A percentile compares a stretch with the other conserved stretches of the same genome.
These are phyloP conservation scores for Teunomyces pallodes DNA, from an alignment of 805 yeast species.

Conservation along the genomic window DNA sequence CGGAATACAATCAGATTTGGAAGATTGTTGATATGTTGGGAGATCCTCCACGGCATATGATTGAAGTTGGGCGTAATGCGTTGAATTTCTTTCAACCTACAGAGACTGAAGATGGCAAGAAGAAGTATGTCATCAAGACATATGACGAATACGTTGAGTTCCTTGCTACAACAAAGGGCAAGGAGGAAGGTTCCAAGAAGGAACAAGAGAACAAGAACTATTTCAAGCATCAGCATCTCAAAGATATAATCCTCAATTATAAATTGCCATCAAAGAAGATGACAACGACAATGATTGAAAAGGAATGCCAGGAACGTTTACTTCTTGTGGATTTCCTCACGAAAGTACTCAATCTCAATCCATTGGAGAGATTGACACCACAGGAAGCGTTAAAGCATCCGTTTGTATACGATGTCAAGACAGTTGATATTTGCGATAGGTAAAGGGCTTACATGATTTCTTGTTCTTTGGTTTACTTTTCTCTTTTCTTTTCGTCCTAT, in stretches of 20 bases:
- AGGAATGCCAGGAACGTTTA: slow-evolving; percentile 70
- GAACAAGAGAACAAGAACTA: slow-evolving; percentile 87
- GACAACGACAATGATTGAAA: slow-evolving; percentile 54
- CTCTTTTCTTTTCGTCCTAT: background rate
- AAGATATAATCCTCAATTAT: slow-evolving; percentile 76
- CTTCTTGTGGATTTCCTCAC: slow-evolving; percentile 72
- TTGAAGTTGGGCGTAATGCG: slow-evolving; percentile 89
- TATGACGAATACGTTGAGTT: slow-evolving; percentile 36
- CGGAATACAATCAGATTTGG: slow-evolving; percentile 86
- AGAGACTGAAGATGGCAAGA: slow-evolving; percentile 20
- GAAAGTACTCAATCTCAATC: slow-evolving; percentile 80
- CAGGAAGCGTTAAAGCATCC: slow-evolving; percentile 94
- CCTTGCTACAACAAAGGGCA: slow-evolving; percentile 23
- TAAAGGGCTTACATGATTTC: background rate
- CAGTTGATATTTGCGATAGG: slow-evolving; percentile 2
- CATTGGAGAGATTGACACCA: slow-evolving; percentile 94
- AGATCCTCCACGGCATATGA: slow-evolving; percentile 91
- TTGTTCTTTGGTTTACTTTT: background rate
- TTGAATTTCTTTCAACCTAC: slow-evolving; percentile 59
- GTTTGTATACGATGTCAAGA: slow-evolving; percentile 52
- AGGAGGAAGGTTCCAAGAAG: slow-evolving; percentile 29
- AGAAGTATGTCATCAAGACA: slow-evolving; percentile 30
- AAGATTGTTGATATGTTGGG: slow-evolving; percentile 84
- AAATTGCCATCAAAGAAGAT: slow-evolving; percentile 61
- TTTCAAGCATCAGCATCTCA: slow-evolving; percentile 60